A percentile compares a stretch with the other conserved stretches of the same genome.
Conservation (phyloP, 768 basidiomycete genomes). For the Lactarius indigo region DNA sequence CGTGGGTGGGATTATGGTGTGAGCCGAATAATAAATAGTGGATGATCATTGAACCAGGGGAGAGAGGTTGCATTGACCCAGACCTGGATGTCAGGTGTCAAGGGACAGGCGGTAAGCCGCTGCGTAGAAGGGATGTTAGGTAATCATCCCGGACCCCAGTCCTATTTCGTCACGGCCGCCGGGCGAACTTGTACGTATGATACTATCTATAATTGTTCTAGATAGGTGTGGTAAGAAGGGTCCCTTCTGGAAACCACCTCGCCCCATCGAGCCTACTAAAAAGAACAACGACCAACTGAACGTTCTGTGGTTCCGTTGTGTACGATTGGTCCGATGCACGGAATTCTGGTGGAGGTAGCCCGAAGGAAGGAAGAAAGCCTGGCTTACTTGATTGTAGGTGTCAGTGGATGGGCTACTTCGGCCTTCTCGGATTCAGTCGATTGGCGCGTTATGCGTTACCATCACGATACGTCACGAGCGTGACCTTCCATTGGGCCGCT, state of each 20-base stretch:
- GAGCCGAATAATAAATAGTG: not conserved
- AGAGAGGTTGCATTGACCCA: not conserved
- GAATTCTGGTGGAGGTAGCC: conserved; percentile 10
- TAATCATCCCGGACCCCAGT: not conserved
- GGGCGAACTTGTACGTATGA: conserved; percentile 3
- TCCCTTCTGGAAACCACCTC: conserved; percentile 10
- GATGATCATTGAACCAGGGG: not conserved
- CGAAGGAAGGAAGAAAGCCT: not conserved
- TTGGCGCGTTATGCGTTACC: not conserved
- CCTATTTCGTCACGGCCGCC: conserved; percentile 17
- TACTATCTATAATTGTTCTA: conserved; percentile 13
- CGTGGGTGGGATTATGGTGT: not conserved
- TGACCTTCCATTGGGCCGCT: conserved; percentile 8
- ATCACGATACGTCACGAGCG: conserved; percentile 9
- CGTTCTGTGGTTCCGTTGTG: not conserved
- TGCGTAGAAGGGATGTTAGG: conserved; percentile 16
- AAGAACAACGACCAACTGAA: conserved; percentile 2
- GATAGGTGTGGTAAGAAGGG: conserved; percentile 4
- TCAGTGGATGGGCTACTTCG: not conserved
- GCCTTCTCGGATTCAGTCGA: not conserved
- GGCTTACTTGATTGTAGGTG: not conserved
- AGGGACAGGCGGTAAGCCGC: conserved; percentile 23
- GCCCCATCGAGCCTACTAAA: not conserved
- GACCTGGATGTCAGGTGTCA: not conserved
- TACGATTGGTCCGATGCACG: conserved; percentile 14